Conservation (phyloP, 305 asterid genomes). For the Rubia occidens region DNA sequence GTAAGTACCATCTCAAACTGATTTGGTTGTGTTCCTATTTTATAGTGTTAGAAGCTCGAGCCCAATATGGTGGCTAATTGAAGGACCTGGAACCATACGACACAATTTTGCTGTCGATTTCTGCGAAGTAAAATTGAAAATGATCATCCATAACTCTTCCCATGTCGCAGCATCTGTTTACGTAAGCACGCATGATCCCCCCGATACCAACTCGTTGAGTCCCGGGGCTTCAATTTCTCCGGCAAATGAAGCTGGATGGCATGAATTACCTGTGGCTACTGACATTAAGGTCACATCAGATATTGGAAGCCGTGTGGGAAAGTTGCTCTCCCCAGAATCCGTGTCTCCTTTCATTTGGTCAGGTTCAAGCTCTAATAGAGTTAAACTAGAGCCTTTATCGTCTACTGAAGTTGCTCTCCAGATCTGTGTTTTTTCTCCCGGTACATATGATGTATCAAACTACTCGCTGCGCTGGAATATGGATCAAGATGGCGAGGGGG, state of each 20-base stretch:
- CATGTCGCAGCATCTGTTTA: constrained; percentile 44
- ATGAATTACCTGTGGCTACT: constrained; percentile 38
- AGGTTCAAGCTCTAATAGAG: constrained; percentile 57
- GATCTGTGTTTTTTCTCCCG: constrained; percentile 65
- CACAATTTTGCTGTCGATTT: constrained; percentile 53
- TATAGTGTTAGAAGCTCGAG: constrained; percentile 46
- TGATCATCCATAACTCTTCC: constrained; percentile 66
- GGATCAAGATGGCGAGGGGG: constrained; percentile 19
- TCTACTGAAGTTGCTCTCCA: constrained; percentile 55
- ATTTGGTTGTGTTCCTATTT: constrained; percentile 16
- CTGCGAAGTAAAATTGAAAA: constrained; percentile 63
- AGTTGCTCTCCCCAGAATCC: constrained; percentile 32
- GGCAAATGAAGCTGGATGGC: constrained; percentile 80
- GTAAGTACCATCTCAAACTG: background rate
- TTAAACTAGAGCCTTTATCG: constrained; percentile 55
- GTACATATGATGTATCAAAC: constrained; percentile 81
- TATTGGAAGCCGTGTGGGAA: constrained; percentile 30
- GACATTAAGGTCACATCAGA: constrained; percentile 57
- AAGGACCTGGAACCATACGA: constrained; percentile 51
- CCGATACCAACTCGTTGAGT: constrained; percentile 22
- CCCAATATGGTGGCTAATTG: constrained; percentile 83
- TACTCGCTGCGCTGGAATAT: constrained; percentile 70
- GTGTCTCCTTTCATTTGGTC: constrained; percentile 81
- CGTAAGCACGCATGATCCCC: constrained; percentile 43
- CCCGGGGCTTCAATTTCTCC: constrained; percentile 31